phyloP scores from a whole-genome alignment of 805 yeast species.

The Candida qinlingensis region DNA sequence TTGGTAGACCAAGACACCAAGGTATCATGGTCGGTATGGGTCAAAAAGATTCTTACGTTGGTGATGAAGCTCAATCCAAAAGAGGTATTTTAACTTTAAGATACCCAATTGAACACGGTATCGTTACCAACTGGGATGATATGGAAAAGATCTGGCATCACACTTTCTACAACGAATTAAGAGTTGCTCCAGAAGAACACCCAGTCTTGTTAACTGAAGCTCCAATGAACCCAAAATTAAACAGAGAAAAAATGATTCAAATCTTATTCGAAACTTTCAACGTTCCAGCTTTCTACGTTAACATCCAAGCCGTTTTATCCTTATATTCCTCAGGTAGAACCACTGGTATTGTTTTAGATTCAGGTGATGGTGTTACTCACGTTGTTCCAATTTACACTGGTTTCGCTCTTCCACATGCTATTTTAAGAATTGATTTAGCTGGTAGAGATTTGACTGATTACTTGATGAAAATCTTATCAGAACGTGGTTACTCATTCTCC shows the following conservation, averaged over 20 bases:
- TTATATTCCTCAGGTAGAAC: slow-evolving; percentile 99
- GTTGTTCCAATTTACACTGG: slow-evolving; percentile 99
- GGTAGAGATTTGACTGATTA: slow-evolving; percentile 99
- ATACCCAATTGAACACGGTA: slow-evolving; percentile 99
- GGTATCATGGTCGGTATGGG: slow-evolving; percentile 99
- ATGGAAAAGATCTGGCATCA: slow-evolving; percentile 99
- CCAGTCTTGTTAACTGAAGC: slow-evolving; percentile 99
- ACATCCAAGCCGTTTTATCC: slow-evolving; percentile 97
- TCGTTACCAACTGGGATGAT: slow-evolving; percentile 99
- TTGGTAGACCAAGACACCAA: slow-evolving; percentile 99
- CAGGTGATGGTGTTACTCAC: slow-evolving; percentile 99
- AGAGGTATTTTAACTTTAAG: slow-evolving; percentile 99
- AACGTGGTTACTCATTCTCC: slow-evolving; percentile 98
- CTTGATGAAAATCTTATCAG: slow-evolving; percentile 96
- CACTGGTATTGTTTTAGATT: slow-evolving; percentile 98
- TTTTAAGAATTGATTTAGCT: slow-evolving; percentile 97
- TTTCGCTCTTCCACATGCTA: slow-evolving; percentile 98
- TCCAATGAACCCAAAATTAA: slow-evolving; percentile 98
- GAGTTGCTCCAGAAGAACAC: slow-evolving; percentile 99
- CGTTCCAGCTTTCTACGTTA: slow-evolving; percentile 98
- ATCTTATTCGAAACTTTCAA: slow-evolving; percentile 98
- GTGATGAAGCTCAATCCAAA: slow-evolving; percentile 99
- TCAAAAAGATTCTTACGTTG: slow-evolving; percentile 99
- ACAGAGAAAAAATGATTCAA: slow-evolving; percentile 99
- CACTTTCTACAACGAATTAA: slow-evolving; percentile 99